Conservation (phyloP, 2,329 filamentous ascomycete species). For the Nigrospora osmanthi region DNA sequence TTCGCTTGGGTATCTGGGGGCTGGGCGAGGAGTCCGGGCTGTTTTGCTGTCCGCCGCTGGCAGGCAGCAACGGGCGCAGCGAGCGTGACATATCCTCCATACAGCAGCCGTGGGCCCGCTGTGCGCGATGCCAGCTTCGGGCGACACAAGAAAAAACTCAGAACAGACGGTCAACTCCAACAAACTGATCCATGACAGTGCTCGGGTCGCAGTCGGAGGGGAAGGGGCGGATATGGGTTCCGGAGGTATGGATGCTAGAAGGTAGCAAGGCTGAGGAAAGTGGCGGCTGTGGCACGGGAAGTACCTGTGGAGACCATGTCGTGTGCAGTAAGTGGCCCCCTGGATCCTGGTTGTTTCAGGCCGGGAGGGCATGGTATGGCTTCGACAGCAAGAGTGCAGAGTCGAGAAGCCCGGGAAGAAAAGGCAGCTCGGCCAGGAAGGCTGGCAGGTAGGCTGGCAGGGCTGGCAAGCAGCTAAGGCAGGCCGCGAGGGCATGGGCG, state of each 20-base stretch:
- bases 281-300: neutral
- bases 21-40: neutral
- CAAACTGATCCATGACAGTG: too few relatives aligned
- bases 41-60: conserved; percentile 1
- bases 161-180: too few relatives aligned
- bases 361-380: neutral
- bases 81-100: conserved; percentile 4
- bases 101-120: neutral
- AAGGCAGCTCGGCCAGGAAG: too few relatives aligned
- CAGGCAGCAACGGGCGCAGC: conserved; percentile 6
- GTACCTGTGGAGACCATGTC: neutral
- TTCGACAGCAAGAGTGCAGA: neutral
- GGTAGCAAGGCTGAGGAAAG: conserved; percentile 1
- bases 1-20: conserved; percentile 1
- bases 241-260: neutral
- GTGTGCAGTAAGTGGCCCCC: neutral
- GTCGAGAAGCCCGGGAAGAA: too few relatives aligned
- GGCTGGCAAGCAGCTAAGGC: too few relatives aligned
- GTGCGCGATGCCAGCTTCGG: neutral
- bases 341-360: too few relatives aligned
- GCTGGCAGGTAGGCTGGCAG: too few relatives aligned
- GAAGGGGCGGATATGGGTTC: too few relatives aligned
- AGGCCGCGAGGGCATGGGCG: too few relatives aligned
- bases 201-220: too few relatives aligned
- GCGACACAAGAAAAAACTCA: neutral